These are phyloP conservation scores for Agaricus subrufescens DNA, from an alignment of 768 basidiomycete genomes.

Conservation along the genomic window DNA sequence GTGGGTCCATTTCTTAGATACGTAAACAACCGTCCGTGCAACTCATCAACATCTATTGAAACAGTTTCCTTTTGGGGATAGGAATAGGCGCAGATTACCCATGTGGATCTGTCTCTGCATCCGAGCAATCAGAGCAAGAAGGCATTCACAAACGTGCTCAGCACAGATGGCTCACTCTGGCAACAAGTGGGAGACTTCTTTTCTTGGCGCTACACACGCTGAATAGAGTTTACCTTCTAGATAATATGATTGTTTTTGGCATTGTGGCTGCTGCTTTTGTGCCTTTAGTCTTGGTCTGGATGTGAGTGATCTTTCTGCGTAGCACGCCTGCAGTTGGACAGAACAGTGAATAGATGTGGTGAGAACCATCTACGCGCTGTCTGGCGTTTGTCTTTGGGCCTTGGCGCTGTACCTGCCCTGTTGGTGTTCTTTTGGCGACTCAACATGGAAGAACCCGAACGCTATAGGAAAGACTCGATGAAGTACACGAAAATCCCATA, in stretches of 20 bases:
- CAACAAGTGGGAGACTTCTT: constrained; percentile 62
- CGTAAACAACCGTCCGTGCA: not conserved
- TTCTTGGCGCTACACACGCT: not conserved
- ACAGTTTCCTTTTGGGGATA: constrained; percentile 82
- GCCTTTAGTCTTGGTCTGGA: constrained; percentile 85
- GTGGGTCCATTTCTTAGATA: constrained; percentile 27
- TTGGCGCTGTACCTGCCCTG: constrained; percentile 77
- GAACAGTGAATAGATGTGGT: constrained; percentile 51
- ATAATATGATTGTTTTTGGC: constrained; percentile 82
- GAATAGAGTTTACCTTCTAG: constrained; percentile 25
- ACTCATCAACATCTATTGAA: not conserved
- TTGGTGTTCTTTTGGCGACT: constrained; percentile 86
- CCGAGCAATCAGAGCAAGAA: constrained; percentile 85
- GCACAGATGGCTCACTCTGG: constrained; percentile 82
- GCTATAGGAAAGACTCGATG: constrained; percentile 78
- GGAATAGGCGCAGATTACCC: constrained; percentile 90
- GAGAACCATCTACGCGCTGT: constrained; percentile 76
- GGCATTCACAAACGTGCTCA: constrained; percentile 76
- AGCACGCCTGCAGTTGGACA: too few species aligned
- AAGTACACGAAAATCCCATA: constrained; percentile 72
- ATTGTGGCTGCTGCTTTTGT: constrained; percentile 79
- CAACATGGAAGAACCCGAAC: constrained; percentile 74
- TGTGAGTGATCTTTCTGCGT: constrained; percentile 45
- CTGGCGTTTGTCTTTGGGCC: constrained; percentile 83
- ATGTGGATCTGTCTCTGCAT: constrained; percentile 83